Conservation (phyloP, 2,329 filamentous ascomycete species). For the Berkeleyomyces basicola region DNA sequence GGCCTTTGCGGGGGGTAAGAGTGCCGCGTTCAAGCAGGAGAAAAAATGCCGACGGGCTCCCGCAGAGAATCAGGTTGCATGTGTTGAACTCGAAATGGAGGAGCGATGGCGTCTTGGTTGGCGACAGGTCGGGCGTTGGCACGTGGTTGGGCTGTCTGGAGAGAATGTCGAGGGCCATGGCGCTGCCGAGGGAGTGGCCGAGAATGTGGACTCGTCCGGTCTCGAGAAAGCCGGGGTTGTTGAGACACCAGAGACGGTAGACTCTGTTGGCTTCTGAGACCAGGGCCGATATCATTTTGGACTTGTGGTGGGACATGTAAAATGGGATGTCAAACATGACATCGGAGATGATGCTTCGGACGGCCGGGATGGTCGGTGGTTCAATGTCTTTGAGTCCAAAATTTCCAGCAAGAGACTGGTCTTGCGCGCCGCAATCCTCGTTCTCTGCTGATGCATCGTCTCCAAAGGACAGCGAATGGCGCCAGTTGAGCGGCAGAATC, state of each 20-base stretch:
- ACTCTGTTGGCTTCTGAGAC: conserved; percentile 85
- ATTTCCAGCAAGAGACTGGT: conserved; percentile 31
- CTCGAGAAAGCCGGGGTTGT: conserved; percentile 73
- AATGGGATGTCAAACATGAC: conserved; percentile 98
- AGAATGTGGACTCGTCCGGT: conserved; percentile 79
- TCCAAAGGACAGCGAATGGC: conserved; percentile 73
- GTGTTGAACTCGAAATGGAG: conserved; percentile 82
- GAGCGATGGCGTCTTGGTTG: conserved; percentile 25
- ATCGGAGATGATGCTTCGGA: conserved; percentile 88
- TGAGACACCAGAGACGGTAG: conserved; percentile 86
- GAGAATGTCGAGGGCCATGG: conserved; percentile 84
- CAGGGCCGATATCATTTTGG: conserved; percentile 82
- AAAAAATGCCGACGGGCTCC: conserved; percentile 87
- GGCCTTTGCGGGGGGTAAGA: conserved; percentile 60
- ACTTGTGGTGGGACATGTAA: conserved; percentile 91
- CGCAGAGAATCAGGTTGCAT: conserved; percentile 72
- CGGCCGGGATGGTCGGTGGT: conserved; percentile 71
- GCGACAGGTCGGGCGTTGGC: conserved; percentile 31
- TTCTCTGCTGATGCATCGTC: conserved; percentile 49
- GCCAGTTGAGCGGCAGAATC: conserved; percentile 90
- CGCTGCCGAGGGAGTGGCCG: conserved; percentile 83
- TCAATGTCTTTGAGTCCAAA: conserved; percentile 73
- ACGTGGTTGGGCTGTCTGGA: conserved; percentile 69
- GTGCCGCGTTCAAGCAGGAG: conserved; percentile 59
- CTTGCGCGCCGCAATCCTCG: conserved; percentile 35